Evolutionary conservation across 352 stramenopile genomes (phyloP).

Genomic region (Pythium aristosporum): DNA sequence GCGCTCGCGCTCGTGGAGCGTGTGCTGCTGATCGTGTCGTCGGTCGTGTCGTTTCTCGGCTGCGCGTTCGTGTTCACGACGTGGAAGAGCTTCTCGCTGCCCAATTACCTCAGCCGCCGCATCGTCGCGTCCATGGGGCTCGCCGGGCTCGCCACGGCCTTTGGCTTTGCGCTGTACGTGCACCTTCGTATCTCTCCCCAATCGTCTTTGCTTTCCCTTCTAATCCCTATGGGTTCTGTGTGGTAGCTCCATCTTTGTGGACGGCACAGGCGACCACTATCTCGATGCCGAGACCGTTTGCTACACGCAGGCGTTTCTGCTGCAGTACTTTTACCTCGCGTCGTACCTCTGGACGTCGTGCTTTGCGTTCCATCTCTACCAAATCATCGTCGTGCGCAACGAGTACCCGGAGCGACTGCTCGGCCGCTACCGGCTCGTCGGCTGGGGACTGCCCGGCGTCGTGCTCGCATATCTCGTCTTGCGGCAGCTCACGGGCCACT

Average conservation of each 20-base stretch:
- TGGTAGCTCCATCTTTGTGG: constrained; percentile 54
- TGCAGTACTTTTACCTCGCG: constrained; percentile 83
- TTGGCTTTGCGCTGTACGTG: constrained; percentile 61
- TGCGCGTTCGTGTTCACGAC: constrained; percentile 69
- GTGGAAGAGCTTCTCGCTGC: constrained; percentile 62
- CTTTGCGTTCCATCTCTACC: constrained; percentile 86
- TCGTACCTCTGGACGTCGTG: constrained; percentile 84
- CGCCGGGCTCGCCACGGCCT: constrained; percentile 54
- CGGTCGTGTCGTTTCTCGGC: constrained; percentile 61
- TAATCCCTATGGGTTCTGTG: not conserved
- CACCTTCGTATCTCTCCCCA: not conserved
- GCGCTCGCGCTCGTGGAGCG: constrained; percentile 40
- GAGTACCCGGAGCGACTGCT: constrained; percentile 72
- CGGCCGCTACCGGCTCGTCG: constrained; percentile 55
- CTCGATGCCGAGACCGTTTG: constrained; percentile 46
- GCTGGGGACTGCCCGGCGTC: constrained; percentile 66
- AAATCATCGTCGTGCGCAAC: constrained; percentile 83
- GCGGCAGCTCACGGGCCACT: constrained; percentile 64
- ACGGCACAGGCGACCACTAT: constrained; percentile 48
- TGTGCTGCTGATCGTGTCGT: constrained; percentile 48
- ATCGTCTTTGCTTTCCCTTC: not conserved
- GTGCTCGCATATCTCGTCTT: constrained; percentile 55
- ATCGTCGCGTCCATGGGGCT: constrained; percentile 72
- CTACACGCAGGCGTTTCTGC: constrained; percentile 62
- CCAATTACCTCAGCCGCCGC: constrained; percentile 68